phyloP scores from a whole-genome alignment of 495 filamentous ascomycete species.

The Penicillium antarcticum region DNA sequence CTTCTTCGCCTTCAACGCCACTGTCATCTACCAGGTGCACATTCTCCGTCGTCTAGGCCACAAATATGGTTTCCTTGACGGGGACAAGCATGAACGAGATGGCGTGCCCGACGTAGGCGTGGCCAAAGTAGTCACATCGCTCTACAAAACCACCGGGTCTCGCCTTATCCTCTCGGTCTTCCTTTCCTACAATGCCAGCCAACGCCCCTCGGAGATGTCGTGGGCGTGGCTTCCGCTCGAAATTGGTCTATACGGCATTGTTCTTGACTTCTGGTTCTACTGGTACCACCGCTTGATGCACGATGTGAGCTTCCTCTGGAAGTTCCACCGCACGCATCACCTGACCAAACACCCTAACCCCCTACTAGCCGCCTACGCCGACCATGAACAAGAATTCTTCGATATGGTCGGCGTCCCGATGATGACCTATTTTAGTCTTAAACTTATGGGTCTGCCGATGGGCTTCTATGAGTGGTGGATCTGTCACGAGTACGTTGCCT shows the following conservation, averaged over 20 bases:
- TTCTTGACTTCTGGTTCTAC: constrained; percentile 48
- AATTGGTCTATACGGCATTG: constrained; percentile 38
- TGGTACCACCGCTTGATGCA: constrained; percentile 45
- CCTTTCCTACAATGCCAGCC: constrained; percentile 22
- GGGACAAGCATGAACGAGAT: constrained; percentile 31
- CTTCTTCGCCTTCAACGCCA: constrained; percentile 34
- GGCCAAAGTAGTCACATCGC: constrained; percentile 23
- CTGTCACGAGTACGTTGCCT: constrained; percentile 39
- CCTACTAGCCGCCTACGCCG: constrained; percentile 39
- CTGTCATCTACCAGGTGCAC: constrained; percentile 34
- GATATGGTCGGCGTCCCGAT: constrained; percentile 41
- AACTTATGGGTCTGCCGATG: constrained; percentile 32
- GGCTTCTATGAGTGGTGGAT: constrained; percentile 47
- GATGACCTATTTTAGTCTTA: constrained; percentile 32
- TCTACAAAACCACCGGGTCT: constrained; percentile 33
- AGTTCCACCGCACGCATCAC: constrained; percentile 43
- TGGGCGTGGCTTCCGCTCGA: constrained; percentile 37
- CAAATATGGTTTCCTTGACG: constrained; percentile 28
- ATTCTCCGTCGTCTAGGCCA: constrained; percentile 29
- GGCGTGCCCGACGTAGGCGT: constrained; percentile 31
- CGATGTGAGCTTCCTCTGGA: constrained; percentile 38
- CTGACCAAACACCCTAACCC: constrained; percentile 44
- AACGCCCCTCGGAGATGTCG: constrained; percentile 43
- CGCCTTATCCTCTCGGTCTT: constrained; percentile 25
- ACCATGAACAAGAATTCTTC: constrained; percentile 44